Base-by-base conservation (phyloP, 2,329 filamentous ascomycete genomes). In the Aspergillus novoparasiticus region DNA sequence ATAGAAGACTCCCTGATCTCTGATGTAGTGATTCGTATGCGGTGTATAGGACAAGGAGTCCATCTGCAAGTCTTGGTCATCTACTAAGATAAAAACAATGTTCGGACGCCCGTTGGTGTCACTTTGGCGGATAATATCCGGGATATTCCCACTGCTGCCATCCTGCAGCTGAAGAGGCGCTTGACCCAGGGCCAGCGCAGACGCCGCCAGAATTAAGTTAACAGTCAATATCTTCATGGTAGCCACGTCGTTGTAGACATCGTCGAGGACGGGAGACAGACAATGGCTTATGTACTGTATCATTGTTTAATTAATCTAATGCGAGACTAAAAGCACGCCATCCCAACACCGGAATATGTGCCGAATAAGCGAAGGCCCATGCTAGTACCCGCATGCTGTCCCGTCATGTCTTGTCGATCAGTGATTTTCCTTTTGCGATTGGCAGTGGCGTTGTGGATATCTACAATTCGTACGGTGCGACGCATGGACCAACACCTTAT, bases 21-120 rank as follows among this genome's bases (percentile, higher is more conserved):
- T 70, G 0, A 90, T 69, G 68, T 89, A 80, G 67, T 86, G 82
- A 60, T 68, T 61, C 83, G 78, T 0, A 88, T 72, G 76, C 0
- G 85, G 85, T 82, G 87, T 87, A 62, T 88, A 88, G 1, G 84
- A 78, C 4, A 89, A 68, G 0, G 87, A 89, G 53, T 85, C 77
- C 69, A 90, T 79, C 26, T 85, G 83, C 5, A 85, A 72, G 70
- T 90, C 88, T 68, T 90, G 88, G 66, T 90, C 88, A 66, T 90
- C 88, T 0, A 86, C 88, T 51, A 90, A 76, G 64, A 90, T 86
- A 71, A 90, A 87, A 34, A 90, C 76, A 54, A 90, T 85, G 65
- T 90, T 90, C 0, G 82, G 78, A 16, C 64, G 68, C 4, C 26
- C 28, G 14, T 53, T 19, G 0, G 12, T 53, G 26, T 0, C 45